Base-by-base conservation (phyloP, 371 early-diverging fungal genomes). In the Mucor lusitanicus region DNA sequence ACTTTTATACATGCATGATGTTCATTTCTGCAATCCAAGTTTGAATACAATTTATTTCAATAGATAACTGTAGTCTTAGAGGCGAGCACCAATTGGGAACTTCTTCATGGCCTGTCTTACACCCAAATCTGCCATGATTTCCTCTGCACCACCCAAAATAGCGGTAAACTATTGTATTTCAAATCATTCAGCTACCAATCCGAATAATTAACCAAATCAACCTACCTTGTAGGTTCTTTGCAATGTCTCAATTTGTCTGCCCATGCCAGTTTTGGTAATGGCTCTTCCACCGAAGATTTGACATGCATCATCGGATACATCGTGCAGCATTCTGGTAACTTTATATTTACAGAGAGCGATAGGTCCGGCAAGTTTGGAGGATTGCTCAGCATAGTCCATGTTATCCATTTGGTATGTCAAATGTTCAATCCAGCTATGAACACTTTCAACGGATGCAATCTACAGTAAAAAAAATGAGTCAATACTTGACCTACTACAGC, bases 231-330 rank as follows among this genome's bases (percentile, higher is more conserved):
- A 37, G 0, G 37, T 37, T 50, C 96, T 87, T 71, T 94, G 93
- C 28, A 95, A 74, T 35, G 95, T 81, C 80, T 96, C 96, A 6
- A 96, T 86, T 73, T 91, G 89, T 81, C 94, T 95, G 23, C 92
- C 96, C 75, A 94, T 94, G 4, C 94, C 92, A 27, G 77, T 95
- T 46, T 35, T 32, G 23, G 92, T 88, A 72, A 94, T 94, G 3
- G 93, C 78, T 25, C 94, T 73, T 19, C 96, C 96, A 66, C 96
- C 96, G 85, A 96, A 94, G 73, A 96, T 94, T 76, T 96, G 96
- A 3, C 91, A 86, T 3, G 96, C 95, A 79, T 96, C 95, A 64
- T 95, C 86, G 25, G 95, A 94, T 69, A 93, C 93, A 75, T 71
- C 94, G 72, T 96, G 95, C 69, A 95, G 90, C 5, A 92, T 93